Conservation (phyloP, 2,329 filamentous ascomycete genomes). For the Apiospora aurea region DNA sequence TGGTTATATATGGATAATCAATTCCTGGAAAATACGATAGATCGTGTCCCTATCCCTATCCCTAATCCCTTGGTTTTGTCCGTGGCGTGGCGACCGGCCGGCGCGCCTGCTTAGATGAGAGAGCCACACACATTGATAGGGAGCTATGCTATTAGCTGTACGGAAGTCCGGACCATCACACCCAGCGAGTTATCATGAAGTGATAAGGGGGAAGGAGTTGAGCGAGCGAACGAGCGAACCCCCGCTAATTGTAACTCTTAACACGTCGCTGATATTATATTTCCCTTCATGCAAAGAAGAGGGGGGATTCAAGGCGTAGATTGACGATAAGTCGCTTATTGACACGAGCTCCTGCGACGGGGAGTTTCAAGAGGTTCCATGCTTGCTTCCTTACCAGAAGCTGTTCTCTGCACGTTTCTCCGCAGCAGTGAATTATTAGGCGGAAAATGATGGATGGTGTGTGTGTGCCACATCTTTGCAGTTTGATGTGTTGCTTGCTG, state of each 20-base stretch:
- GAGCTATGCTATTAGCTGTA: neutral
- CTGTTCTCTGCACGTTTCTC: neutral
- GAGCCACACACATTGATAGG: neutral
- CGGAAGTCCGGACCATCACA: conserved; percentile 4
- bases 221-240: neutral
- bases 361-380: conserved; percentile 21
- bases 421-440: conserved; percentile 4
- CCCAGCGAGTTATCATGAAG: neutral
- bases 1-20: conserved; percentile 1
- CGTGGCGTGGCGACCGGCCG: neutral
- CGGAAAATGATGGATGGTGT: neutral
- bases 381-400: neutral
- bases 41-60: conserved; percentile 1
- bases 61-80: neutral
- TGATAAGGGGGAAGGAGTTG: neutral
- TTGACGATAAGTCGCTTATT: neutral
- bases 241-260: neutral
- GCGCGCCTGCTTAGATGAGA: conserved; percentile 6
- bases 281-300: neutral
- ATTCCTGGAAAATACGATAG: neutral
- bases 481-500: neutral
- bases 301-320: neutral
- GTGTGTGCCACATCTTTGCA: conserved; percentile 4
- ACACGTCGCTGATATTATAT: neutral
- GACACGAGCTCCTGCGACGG: neutral